Evolutionary conservation across 768 basidiomycete species (phyloP).

Genomic region (Omphalotus guepiniiformis): DNA sequence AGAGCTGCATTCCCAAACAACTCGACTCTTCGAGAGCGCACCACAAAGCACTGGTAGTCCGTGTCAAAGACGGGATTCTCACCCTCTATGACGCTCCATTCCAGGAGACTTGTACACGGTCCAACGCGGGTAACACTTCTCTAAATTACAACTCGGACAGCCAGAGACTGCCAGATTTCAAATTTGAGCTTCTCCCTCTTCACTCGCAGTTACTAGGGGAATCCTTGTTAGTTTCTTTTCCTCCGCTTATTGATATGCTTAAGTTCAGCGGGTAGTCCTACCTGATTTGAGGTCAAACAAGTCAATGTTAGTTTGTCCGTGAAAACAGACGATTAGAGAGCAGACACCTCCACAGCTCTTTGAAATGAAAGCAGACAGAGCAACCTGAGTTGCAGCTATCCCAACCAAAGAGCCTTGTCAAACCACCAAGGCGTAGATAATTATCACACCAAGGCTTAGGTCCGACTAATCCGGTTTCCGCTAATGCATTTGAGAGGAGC

Average conservation of each 20-base stretch:
- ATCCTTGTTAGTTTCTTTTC: slow-evolving; percentile 91
- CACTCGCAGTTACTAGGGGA: slow-evolving; percentile 86
- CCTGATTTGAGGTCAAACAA: slow-evolving; percentile 62
- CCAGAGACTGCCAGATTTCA: slow-evolving; percentile 65
- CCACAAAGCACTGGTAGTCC: slow-evolving; percentile 61
- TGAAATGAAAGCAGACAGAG: slow-evolving; percentile 7
- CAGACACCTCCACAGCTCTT: slow-evolving; percentile 8
- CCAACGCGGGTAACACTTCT: slow-evolving; percentile 70
- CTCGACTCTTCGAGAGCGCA: slow-evolving; percentile 76
- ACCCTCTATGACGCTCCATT: slow-evolving; percentile 79
- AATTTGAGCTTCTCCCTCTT: slow-evolving; percentile 84
- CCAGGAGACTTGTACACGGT: slow-evolving; percentile 77
- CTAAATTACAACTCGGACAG: slow-evolving; percentile 74
- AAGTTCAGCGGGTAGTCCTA: slow-evolving; percentile 84
- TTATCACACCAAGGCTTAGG: slow-evolving; percentile 50
- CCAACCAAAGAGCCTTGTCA: neutral
- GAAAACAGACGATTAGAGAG: slow-evolving; percentile 21
- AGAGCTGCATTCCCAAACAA: slow-evolving; percentile 85
- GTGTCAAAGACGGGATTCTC: slow-evolving; percentile 50
- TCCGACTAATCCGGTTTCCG: slow-evolving; percentile 22
- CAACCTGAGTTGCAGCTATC: neutral
- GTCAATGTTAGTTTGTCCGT: slow-evolving; percentile 10
- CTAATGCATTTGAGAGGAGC: slow-evolving; percentile 48
- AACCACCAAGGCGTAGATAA: slow-evolving; percentile 35
- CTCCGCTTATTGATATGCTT: slow-evolving; percentile 89